A percentile compares a stretch with the other conserved stretches of the same genome.
phyloP scores from a whole-genome alignment of 2,329 filamentous ascomycete species.

The Sporothrix protearum region DNA sequence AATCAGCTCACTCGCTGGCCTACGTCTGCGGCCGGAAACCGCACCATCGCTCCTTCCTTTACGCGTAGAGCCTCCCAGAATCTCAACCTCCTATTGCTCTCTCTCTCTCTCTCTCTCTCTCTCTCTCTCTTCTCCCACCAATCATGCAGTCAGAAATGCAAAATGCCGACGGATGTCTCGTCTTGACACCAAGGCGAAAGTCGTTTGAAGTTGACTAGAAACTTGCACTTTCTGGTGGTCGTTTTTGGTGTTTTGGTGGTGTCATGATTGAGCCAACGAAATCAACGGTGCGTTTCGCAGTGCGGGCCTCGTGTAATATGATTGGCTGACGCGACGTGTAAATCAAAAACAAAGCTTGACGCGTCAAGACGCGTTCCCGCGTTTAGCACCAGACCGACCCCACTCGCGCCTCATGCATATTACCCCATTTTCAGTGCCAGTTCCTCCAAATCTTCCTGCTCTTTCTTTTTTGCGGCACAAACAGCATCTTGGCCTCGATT shows the following conservation, averaged over 20 bases:
- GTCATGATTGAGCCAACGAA: background rate
- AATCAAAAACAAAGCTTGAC: conserved; percentile 29
- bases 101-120: background rate
- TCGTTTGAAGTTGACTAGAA: background rate
- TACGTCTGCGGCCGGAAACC: background rate
- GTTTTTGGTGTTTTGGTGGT: background rate
- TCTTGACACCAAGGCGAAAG: background rate
- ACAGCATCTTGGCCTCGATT: background rate
- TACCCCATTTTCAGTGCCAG: background rate
- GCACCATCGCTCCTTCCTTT: background rate
- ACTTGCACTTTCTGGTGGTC: background rate
- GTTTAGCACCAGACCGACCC: conserved; percentile 21
- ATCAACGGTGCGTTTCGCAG: conserved; percentile 15
- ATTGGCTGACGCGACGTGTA: conserved; percentile 25
- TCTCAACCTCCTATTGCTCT: background rate
- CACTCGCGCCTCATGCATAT: background rate
- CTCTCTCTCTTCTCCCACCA: background rate
- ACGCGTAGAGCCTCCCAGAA: background rate
- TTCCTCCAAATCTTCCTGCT: too few species aligned
- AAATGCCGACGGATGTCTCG: background rate
- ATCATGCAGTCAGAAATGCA: conserved; percentile 4
- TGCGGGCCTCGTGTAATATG: conserved; percentile 12
- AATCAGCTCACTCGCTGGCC: background rate
- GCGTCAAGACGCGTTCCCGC: conserved; percentile 26
- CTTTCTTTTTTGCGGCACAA: background rate